Conservation (phyloP, 495 filamentous ascomycete genomes). For the Delitschia confertaspora region DNA sequence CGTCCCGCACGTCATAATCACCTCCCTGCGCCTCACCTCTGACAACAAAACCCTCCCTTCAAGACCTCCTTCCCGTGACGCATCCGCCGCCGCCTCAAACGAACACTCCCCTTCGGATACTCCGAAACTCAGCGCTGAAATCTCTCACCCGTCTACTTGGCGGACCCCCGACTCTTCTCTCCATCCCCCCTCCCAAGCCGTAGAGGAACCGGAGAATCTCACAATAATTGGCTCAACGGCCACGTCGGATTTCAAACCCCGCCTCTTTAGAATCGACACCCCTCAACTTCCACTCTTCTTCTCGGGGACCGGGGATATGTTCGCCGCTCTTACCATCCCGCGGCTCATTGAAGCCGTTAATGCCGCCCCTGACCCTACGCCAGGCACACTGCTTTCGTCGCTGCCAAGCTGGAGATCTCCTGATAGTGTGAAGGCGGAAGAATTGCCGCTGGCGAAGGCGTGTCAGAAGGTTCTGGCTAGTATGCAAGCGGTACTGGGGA, state of each 20-base stretch:
- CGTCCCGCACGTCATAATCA: constrained; percentile 87
- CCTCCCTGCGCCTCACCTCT: constrained; percentile 55
- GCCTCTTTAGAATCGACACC: constrained; percentile 74
- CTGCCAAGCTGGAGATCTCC: constrained; percentile 38
- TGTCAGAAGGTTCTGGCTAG: constrained; percentile 81
- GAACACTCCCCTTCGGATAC: constrained; percentile 4
- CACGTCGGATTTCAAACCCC: constrained; percentile 50
- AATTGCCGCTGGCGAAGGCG: constrained; percentile 73
- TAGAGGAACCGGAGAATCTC: constrained; percentile 39
- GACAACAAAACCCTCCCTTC: constrained; percentile 31
- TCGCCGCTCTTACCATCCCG: constrained; percentile 80
- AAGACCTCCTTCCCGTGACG: constrained; percentile 34
- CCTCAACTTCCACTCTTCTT: constrained; percentile 87
- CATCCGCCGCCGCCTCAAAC: constrained; percentile 26
- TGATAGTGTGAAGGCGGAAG: constrained; percentile 48
- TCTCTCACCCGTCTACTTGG: constrained; percentile 12
- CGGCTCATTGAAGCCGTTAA: constrained; percentile 76
- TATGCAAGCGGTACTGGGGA: constrained; percentile 78
- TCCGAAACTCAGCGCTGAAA: constrained; percentile 5
- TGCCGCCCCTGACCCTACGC: constrained; percentile 29
- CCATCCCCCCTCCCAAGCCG: constrained; percentile 2
- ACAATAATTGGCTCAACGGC: constrained; percentile 72
- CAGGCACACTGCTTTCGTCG: no score
- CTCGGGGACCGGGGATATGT: constrained; percentile 96
- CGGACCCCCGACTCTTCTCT: constrained; percentile 3